phyloP scores from a whole-genome alignment of 208 protist genomes.

The Phytomonas serpens region DNA sequence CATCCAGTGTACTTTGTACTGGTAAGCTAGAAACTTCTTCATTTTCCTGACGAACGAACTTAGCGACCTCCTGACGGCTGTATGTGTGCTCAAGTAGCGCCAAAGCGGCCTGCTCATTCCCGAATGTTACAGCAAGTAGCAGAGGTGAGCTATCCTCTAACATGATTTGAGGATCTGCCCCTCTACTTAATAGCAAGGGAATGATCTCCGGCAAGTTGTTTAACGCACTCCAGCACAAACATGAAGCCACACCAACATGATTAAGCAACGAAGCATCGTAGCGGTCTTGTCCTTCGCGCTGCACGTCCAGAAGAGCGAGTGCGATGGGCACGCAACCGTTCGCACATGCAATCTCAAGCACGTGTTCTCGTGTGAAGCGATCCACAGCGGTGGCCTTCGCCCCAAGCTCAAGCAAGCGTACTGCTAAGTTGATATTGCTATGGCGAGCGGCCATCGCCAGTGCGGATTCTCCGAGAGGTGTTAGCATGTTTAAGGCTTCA shows the following conservation, averaged over 20 bases:
- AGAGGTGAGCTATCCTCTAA: slow-evolving; percentile 62
- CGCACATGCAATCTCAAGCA: slow-evolving; percentile 68
- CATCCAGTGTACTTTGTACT: background rate
- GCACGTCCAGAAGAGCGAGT: slow-evolving; percentile 28
- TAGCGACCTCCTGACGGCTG: background rate
- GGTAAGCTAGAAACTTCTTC: background rate
- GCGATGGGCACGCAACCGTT: slow-evolving; percentile 55
- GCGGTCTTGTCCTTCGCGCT: slow-evolving; percentile 19
- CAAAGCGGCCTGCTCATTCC: slow-evolving; percentile 46
- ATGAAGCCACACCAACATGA: slow-evolving; percentile 57
- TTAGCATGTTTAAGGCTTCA: slow-evolving; percentile 54
- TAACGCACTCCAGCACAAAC: slow-evolving; percentile 73
- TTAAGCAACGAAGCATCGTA: slow-evolving; percentile 47
- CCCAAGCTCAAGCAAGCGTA: slow-evolving; percentile 56
- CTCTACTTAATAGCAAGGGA: slow-evolving; percentile 35
- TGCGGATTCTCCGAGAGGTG: slow-evolving; percentile 54
- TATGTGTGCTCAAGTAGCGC: slow-evolving; percentile 33
- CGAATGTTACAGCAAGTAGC: slow-evolving; percentile 60
- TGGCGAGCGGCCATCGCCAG: slow-evolving; percentile 52
- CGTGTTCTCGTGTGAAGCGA: slow-evolving; percentile 49
- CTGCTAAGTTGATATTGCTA: slow-evolving; percentile 38
- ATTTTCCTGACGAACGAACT: background rate
- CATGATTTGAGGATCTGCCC: slow-evolving; percentile 43
- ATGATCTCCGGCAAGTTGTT: slow-evolving; percentile 65
- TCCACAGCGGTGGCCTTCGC: slow-evolving; percentile 54